Evolutionary conservation across 768 basidiomycete species (phyloP).

Genomic region (Naganishia vishniacii): DNA sequence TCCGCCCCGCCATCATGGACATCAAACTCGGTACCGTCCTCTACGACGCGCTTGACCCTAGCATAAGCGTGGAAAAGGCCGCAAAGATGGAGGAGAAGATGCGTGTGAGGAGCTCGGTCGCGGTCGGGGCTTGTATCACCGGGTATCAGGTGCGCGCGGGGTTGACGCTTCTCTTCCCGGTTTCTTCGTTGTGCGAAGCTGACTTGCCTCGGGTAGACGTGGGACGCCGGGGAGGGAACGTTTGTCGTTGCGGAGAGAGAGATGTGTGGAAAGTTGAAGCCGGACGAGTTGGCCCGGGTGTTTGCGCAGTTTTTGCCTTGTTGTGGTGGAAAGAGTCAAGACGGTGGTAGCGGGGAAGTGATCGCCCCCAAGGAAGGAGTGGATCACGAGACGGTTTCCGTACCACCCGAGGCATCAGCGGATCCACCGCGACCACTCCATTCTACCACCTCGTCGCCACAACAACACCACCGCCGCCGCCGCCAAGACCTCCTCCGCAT

Average conservation of each 20-base stretch:
- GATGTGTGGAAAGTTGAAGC: slow-evolving; percentile 71
- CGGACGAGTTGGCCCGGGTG: slow-evolving; percentile 67
- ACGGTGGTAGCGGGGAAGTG: no score
- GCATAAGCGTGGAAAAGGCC: slow-evolving; percentile 61
- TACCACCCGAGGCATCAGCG: no score
- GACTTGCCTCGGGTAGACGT: background rate
- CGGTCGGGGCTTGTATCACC: slow-evolving; percentile 75
- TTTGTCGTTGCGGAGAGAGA: slow-evolving; percentile 50
- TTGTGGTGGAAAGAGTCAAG: no score
- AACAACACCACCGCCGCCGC: slow-evolving; percentile 7
- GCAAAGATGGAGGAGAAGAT: slow-evolving; percentile 70
- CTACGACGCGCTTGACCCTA: slow-evolving; percentile 53
- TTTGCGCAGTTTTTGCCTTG: slow-evolving; percentile 71
- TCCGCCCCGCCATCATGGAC: slow-evolving; percentile 79
- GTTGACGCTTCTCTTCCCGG: slow-evolving; percentile 34
- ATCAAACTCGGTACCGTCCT: slow-evolving; percentile 87
- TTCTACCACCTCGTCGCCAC: slow-evolving; percentile 16
- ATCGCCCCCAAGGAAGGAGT: no score
- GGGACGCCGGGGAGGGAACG: slow-evolving; percentile 12
- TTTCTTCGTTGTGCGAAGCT: background rate
- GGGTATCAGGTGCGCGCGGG: slow-evolving; percentile 97
- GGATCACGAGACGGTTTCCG: no score
- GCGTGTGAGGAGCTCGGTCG: slow-evolving; percentile 62
- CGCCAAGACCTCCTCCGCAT: slow-evolving; percentile 12
- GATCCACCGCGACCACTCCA: no score